phyloP scores from a whole-genome alignment of 176 grass and related monocot species.

The Carex kokanica region DNA sequence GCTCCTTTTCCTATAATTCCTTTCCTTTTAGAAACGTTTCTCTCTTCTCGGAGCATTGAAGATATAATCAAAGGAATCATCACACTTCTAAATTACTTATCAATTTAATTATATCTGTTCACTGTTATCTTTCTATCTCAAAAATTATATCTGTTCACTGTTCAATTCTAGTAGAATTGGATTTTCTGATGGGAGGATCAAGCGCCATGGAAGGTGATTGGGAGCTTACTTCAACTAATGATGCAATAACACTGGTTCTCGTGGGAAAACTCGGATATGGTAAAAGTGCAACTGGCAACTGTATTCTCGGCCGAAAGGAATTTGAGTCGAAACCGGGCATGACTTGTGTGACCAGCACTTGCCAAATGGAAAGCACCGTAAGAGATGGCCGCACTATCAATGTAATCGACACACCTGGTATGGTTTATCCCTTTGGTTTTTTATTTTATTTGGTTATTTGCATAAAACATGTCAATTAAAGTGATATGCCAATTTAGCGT shows the following conservation, averaged over 20 bases:
- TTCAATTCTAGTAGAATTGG: not conserved
- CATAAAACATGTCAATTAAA: not conserved
- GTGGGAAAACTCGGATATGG: constrained; percentile 75
- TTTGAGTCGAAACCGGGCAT: constrained; percentile 58
- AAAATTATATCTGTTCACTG: not conserved
- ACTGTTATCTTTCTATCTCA: too few relatives aligned
- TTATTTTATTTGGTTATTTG: not conserved
- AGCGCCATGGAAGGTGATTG: constrained; percentile 61
- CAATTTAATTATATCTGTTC: not conserved
- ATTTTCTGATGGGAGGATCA: constrained; percentile 42
- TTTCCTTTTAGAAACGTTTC: not conserved
- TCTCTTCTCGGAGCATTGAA: too few relatives aligned
- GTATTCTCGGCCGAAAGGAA: constrained; percentile 63
- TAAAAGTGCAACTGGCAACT: constrained; percentile 85
- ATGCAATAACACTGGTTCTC: constrained; percentile 61
- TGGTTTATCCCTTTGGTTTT: not conserved
- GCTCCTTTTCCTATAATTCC: not conserved
- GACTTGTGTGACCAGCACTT: constrained; percentile 60
- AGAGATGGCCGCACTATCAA: constrained; percentile 35
- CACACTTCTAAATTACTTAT: not conserved
- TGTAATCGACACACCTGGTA: constrained; percentile 55
- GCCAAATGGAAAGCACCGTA: constrained; percentile 33
- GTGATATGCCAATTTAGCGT: not conserved
- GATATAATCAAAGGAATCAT: not conserved
- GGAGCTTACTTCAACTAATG: constrained; percentile 47